Conservation (phyloP, 1,284 basidiomycete species). For the Apiotrichum mycotoxinovorans region DNA sequence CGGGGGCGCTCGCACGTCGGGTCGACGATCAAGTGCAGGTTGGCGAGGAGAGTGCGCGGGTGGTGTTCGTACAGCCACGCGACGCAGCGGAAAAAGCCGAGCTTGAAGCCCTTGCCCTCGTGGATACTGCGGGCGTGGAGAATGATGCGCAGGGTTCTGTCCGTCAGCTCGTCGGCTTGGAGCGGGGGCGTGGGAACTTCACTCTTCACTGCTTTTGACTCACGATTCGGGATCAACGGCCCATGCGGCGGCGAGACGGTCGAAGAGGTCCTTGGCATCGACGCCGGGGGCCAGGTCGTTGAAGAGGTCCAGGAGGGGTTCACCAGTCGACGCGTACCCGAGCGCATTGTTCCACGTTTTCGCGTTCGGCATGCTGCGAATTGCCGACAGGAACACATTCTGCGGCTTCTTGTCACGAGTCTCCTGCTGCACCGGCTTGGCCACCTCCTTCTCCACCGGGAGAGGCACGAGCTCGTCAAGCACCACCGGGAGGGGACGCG, state of each 20-base stretch:
- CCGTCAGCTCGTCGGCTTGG: too few relatives aligned
- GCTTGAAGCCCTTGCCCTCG: constrained; percentile 36
- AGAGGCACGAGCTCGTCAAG: constrained; percentile 7
- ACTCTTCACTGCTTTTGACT: constrained; percentile 5
- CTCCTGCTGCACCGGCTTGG: not conserved
- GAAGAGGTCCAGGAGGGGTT: constrained; percentile 30
- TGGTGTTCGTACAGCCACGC: constrained; percentile 35
- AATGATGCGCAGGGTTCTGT: constrained; percentile 30
- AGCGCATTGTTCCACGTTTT: constrained; percentile 26
- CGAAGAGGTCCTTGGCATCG: constrained; percentile 6
- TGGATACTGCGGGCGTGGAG: constrained; percentile 38
- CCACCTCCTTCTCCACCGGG: not conserved
- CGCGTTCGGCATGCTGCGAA: constrained; percentile 15
- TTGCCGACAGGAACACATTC: constrained; percentile 26
- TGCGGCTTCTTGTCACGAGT: not conserved
- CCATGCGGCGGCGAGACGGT: constrained; percentile 26
- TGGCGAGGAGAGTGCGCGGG: constrained; percentile 32
- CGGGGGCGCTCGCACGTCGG: constrained; percentile 28
- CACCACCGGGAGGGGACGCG: constrained; percentile 2
- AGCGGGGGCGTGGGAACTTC: not conserved
- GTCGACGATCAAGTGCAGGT: constrained; percentile 28
- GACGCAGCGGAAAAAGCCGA: constrained; percentile 23
- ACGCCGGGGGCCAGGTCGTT: constrained; percentile 24
- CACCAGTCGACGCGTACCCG: constrained; percentile 17
- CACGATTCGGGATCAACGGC: constrained; percentile 24